A percentile compares a stretch with the other conserved stretches of the same genome.
Evolutionary conservation across 768 basidiomycete genomes (phyloP).

Genomic region (Panaeolus cyanescens): DNA sequence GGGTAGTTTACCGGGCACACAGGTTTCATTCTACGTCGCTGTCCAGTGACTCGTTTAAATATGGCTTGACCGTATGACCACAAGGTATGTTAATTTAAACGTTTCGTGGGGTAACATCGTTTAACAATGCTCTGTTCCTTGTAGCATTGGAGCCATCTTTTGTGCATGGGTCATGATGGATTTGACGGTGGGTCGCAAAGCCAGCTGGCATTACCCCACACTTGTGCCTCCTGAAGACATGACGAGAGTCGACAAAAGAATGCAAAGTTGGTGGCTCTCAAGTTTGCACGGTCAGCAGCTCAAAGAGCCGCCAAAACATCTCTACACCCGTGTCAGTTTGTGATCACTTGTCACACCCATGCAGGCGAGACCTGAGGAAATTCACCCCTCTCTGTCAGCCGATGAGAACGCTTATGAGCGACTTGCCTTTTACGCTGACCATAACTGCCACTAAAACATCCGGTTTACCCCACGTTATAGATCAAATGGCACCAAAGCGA

Average conservation of each 20-base stretch:
- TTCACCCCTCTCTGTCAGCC: conserved; percentile 2
- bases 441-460: background rate
- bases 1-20: background rate
- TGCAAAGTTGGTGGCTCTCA: background rate
- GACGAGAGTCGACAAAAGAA: background rate
- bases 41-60: background rate
- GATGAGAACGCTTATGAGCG: background rate
- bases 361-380: conserved; percentile 1
- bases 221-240: background rate
- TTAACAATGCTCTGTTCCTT: background rate
- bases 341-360: background rate
- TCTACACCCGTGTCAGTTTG: background rate
- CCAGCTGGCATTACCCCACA: background rate
- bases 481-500: background rate
- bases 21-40: background rate
- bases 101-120: background rate
- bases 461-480: background rate
- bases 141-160: background rate
- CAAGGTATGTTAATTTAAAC: background rate
- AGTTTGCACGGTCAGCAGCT: background rate
- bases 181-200: background rate
- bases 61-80: background rate
- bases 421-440: background rate
- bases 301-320: background rate
- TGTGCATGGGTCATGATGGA: background rate